Conservation (phyloP, 2,329 filamentous ascomycete genomes). For the Endocalyx cinctus region DNA sequence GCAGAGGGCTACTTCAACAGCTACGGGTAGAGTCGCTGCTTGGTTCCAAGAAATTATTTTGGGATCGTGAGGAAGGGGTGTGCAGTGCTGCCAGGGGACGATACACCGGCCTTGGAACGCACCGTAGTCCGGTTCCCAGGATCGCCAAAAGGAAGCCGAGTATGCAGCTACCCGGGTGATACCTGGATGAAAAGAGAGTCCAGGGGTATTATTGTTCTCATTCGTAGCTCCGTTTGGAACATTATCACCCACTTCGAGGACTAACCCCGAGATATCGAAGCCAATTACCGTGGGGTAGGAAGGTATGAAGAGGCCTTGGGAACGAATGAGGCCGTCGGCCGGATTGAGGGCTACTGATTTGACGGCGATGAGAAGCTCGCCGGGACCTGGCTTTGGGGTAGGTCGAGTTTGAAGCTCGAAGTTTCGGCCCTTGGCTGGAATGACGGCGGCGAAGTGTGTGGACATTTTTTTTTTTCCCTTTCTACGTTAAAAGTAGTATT, state of each 20-base stretch:
- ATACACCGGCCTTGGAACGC: conserved; percentile 39
- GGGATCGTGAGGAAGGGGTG: conserved; percentile 26
- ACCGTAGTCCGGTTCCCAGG: conserved; percentile 41
- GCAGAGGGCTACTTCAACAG: conserved; percentile 30
- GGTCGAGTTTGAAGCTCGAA: conserved; percentile 32
- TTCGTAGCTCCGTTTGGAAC: conserved; percentile 24
- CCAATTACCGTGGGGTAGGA: conserved; percentile 37
- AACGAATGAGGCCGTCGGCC: conserved; percentile 38
- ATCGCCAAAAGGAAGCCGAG: conserved; percentile 35
- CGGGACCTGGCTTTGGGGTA: conserved; percentile 40
- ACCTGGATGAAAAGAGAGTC: conserved; percentile 23
- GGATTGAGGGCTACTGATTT: conserved; percentile 46
- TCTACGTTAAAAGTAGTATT: too few species aligned
- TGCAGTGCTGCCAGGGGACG: conserved; percentile 36
- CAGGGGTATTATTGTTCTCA: conserved; percentile 6
- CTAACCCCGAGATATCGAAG: conserved; percentile 38
- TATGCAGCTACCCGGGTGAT: conserved; percentile 36
- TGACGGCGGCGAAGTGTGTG: conserved; percentile 38
- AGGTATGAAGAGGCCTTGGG: conserved; percentile 35
- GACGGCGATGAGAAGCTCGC: conserved; percentile 42
- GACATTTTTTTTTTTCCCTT: too few species aligned
- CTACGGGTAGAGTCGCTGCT: conserved; percentile 35
- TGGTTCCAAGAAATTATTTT: conserved; percentile 37
- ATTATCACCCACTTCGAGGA: conserved; percentile 35
- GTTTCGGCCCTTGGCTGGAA: conserved; percentile 28